These are phyloP conservation scores for Esteya vermicola DNA, from an alignment of 2,329 filamentous ascomycete genomes.

Conservation along the genomic window DNA sequence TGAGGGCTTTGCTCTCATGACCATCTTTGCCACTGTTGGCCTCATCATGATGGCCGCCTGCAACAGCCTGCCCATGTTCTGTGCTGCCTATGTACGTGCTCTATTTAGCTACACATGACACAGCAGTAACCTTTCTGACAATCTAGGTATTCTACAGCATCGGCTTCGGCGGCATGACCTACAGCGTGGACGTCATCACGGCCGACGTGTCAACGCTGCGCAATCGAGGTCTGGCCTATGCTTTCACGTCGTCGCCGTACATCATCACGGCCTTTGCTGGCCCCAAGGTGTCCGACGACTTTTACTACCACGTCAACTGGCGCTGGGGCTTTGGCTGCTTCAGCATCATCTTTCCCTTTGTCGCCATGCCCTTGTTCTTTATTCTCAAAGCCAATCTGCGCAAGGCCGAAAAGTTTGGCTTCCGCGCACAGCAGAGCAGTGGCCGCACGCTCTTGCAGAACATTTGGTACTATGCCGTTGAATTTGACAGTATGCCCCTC, in stretches of 20 bases:
- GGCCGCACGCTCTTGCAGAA: conserved; percentile 32
- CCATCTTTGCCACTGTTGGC: conserved; percentile 28
- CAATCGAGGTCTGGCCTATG: conserved; percentile 48
- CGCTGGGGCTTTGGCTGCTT: conserved; percentile 54
- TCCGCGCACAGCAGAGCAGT: conserved; percentile 18
- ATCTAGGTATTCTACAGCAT: conserved; percentile 43
- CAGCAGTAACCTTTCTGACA: too few relatives aligned
- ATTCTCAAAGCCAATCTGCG: conserved; percentile 39
- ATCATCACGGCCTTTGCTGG: conserved; percentile 49
- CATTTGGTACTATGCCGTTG: conserved; percentile 32
- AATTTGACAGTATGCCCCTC: conserved; percentile 38
- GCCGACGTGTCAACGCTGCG: conserved; percentile 50
- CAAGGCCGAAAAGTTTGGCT: conserved; percentile 39
- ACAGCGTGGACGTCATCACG: conserved; percentile 46
- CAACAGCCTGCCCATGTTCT: conserved; percentile 35
- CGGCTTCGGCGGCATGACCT: conserved; percentile 24
- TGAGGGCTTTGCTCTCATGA: conserved; percentile 27
- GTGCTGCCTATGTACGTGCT: conserved; percentile 43
- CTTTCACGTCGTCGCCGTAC: conserved; percentile 47
- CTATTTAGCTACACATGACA: too few relatives aligned
- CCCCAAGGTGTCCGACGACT: conserved; percentile 36
- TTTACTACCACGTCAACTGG: conserved; percentile 40
- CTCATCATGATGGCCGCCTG: conserved; percentile 47
- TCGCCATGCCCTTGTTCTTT: conserved; percentile 42
- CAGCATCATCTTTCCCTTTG: conserved; percentile 41